Evolutionary conservation across 2,329 filamentous ascomycete species (phyloP).

Genomic region (Aaosphaeria arxii): DNA sequence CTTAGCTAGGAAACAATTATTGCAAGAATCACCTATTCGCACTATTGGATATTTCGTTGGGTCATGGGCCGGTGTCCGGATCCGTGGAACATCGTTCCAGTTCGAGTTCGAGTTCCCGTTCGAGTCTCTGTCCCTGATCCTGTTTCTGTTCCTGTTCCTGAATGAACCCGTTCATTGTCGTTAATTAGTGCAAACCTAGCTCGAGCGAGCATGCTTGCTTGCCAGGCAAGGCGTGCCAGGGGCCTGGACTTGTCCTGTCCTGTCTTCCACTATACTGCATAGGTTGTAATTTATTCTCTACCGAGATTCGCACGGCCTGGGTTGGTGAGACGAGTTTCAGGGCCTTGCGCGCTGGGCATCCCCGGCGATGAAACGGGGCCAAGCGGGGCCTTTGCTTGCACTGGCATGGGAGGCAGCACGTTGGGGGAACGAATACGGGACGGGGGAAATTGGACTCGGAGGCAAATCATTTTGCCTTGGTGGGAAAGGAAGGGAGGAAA

Average conservation of each 20-base stretch:
- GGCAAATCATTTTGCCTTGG: too few species aligned
- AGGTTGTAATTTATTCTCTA: conserved; percentile 4
- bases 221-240: background rate
- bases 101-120: too few species aligned
- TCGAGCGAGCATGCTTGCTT: background rate
- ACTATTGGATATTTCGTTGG: too few species aligned
- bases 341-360: conserved; percentile 13
- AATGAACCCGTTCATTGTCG: background rate
- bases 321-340: conserved; percentile 30
- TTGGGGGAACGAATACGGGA: too few species aligned
- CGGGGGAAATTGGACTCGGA: too few species aligned
- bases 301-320: conserved; percentile 25
- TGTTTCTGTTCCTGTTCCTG: background rate
- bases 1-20: too few species aligned
- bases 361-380: conserved; percentile 19
- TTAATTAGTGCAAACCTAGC: background rate
- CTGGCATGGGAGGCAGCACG: too few species aligned
- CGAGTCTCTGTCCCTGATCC: background rate
- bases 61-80: too few species aligned
- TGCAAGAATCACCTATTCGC: too few species aligned
- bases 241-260: conserved; percentile 10
- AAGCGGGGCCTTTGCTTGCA: background rate
- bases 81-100: too few species aligned
- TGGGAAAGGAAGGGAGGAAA: too few species aligned
- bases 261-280: conserved; percentile 16